Conservation (phyloP, 1,284 basidiomycete species). For the Sanghuangporus sanghuang region DNA sequence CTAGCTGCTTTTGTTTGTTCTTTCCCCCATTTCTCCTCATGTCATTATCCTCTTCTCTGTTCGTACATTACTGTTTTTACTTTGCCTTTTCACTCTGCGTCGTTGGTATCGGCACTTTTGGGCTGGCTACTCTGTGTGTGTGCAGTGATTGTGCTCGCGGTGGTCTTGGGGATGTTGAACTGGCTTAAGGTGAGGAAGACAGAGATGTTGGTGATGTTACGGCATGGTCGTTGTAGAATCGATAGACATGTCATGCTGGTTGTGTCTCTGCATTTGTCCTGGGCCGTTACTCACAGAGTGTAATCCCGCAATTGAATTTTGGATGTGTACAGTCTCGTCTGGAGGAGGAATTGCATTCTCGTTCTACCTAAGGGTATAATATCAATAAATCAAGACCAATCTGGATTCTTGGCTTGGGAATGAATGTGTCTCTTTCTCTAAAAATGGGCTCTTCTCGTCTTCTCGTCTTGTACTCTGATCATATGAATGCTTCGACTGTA, state of each 20-base stretch:
- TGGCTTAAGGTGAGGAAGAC: background rate
- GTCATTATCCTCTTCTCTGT: background rate
- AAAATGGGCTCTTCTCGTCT: too few relatives aligned
- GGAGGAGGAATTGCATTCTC: background rate
- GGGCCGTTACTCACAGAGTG: background rate
- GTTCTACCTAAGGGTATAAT: background rate
- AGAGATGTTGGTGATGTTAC: background rate
- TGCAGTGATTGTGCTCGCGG: background rate
- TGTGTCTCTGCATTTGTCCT: background rate
- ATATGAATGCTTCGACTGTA: too few relatives aligned
- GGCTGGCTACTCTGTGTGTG: background rate
- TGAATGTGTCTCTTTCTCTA: too few relatives aligned
- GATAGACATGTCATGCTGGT: background rate
- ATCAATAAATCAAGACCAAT: background rate
- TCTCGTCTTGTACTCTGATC: too few relatives aligned
- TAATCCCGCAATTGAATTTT: background rate
- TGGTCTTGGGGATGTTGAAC: background rate
- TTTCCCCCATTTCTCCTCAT: background rate
- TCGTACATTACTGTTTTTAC: constrained; percentile 14
- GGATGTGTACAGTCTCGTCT: background rate
- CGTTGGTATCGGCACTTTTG: background rate
- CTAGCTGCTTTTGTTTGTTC: constrained; percentile 1
- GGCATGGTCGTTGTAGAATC: background rate
- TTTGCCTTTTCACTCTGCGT: constrained; percentile 3
- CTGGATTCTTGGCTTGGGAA: background rate